phyloP scores from a whole-genome alignment of 2,329 filamentous ascomycete genomes.

The Atkinsonella hypoxylon region DNA sequence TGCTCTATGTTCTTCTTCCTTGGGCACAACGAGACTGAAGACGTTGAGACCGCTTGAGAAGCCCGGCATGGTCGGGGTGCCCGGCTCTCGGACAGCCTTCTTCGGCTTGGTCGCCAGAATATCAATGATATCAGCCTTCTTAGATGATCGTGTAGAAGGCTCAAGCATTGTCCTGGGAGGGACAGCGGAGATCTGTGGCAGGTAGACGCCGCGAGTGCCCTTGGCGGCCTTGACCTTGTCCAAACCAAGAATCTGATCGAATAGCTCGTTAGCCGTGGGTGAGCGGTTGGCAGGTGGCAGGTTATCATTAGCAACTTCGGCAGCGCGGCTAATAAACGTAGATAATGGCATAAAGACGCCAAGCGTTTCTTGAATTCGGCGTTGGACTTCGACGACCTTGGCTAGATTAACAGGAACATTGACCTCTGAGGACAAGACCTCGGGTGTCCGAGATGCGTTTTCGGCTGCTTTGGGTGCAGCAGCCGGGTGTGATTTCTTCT shows the following conservation, averaged over 20 bases:
- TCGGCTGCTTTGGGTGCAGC: conserved; percentile 26
- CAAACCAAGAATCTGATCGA: conserved; percentile 76
- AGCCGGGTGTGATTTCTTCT: conserved; percentile 29
- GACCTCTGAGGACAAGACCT: conserved; percentile 43
- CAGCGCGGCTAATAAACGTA: conserved; percentile 75
- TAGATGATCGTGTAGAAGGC: conserved; percentile 18
- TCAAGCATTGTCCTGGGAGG: conserved; percentile 29
- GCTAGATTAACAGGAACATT: conserved; percentile 67
- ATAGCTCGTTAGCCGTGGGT: conserved; percentile 69
- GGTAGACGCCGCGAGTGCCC: conserved; percentile 50
- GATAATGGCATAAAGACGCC: conserved; percentile 74
- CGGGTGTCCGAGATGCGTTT: conserved; percentile 27
- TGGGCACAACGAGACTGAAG: conserved; percentile 70
- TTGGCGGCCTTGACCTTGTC: conserved; percentile 33
- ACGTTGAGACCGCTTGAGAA: conserved; percentile 53
- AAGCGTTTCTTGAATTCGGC: conserved; percentile 63
- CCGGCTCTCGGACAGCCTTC: conserved; percentile 13
- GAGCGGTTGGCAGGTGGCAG: conserved; percentile 54
- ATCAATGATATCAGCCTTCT: conserved; percentile 64
- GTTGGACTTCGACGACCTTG: conserved; percentile 69
- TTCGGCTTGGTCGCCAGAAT: conserved; percentile 39
- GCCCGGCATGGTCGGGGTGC: conserved; percentile 27
- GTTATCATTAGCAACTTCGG: conserved; percentile 77
- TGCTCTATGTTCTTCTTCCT: conserved; percentile 71
- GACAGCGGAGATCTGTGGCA: conserved; percentile 57